Conservation (phyloP, 2,329 filamentous ascomycete species). For the Aspergillus pseudonomiae region DNA sequence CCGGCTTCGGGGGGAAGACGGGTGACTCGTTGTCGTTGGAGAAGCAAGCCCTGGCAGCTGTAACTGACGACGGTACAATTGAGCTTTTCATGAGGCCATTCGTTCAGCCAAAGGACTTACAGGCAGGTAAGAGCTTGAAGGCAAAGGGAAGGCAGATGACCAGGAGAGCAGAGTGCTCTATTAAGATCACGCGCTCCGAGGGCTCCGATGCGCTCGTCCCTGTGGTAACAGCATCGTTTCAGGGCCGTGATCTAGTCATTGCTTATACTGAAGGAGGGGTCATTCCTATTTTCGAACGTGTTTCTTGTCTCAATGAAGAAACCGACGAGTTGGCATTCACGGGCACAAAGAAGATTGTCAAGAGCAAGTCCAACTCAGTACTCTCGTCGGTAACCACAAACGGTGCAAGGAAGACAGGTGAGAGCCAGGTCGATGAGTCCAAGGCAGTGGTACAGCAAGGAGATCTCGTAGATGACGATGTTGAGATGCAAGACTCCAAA, state of each 20-base stretch:
- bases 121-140: constrained; percentile 43
- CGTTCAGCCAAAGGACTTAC: constrained; percentile 33
- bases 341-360: constrained; percentile 49
- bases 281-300: constrained; percentile 53
- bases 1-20: constrained; percentile 23
- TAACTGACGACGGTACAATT: constrained; percentile 52
- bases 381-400: constrained; percentile 55
- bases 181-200: constrained; percentile 50
- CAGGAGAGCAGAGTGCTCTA: constrained; percentile 46
- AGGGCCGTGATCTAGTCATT: constrained; percentile 50
- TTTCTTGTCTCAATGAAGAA: constrained; percentile 50
- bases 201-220: constrained; percentile 43
- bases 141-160: constrained; percentile 49
- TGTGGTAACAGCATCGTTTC: constrained; percentile 48
- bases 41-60: constrained; percentile 48
- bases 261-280: constrained; percentile 54
- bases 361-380: constrained; percentile 46
- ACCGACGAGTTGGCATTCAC: constrained; percentile 49
- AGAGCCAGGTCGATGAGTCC: constrained; percentile 61
- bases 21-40: constrained; percentile 26
- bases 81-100: constrained; percentile 56
- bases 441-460: constrained; percentile 56
- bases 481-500: constrained; percentile 45
- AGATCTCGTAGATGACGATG: constrained; percentile 48
- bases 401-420: constrained; percentile 54